Conservation (phyloP, 1,284 basidiomycete genomes). For the Rhodotorula sp. region DNA sequence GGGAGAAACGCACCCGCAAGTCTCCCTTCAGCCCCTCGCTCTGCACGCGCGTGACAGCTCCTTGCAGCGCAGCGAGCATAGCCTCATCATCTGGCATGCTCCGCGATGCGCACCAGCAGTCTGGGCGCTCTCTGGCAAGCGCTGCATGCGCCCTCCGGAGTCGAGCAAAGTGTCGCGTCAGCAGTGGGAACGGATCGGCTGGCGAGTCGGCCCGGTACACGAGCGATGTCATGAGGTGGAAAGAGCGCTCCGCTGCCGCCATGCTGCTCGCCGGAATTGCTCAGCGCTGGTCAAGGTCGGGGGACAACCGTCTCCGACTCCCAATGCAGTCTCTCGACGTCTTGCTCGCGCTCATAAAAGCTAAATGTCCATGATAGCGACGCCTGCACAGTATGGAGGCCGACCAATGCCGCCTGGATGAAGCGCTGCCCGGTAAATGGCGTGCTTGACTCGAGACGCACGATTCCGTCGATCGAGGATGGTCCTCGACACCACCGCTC, state of each 20-base stretch:
- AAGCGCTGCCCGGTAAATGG: too few species aligned
- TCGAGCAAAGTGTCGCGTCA: slow-evolving; percentile 20
- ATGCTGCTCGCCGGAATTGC: background rate
- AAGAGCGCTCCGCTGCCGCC: background rate
- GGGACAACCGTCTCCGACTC: background rate
- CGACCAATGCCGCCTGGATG: too few species aligned
- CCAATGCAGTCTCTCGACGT: too few species aligned
- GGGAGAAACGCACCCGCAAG: slow-evolving; percentile 13
- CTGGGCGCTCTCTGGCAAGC: slow-evolving; percentile 4
- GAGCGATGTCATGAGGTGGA: slow-evolving; percentile 18
- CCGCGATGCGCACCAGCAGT: slow-evolving; percentile 26
- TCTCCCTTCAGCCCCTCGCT: background rate
- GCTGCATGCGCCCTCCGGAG: slow-evolving; percentile 14
- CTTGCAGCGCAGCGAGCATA: background rate
- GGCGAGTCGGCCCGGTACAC: background rate
- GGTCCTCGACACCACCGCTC: too few species aligned
- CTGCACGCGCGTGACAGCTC: background rate
- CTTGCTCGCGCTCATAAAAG: too few species aligned
- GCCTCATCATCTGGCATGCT: background rate
- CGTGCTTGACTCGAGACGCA: too few species aligned
- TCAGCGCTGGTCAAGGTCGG: background rate
- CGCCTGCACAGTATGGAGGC: too few species aligned
- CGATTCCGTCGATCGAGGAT: too few species aligned
- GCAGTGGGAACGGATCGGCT: background rate
- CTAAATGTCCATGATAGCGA: too few species aligned